Percentiles rank a stretch among this genome's conserved stretches.
These are phyloP conservation scores for Coleophoma cylindrospora DNA, from an alignment of 2,329 filamentous ascomycete species.

Conservation along the genomic window DNA sequence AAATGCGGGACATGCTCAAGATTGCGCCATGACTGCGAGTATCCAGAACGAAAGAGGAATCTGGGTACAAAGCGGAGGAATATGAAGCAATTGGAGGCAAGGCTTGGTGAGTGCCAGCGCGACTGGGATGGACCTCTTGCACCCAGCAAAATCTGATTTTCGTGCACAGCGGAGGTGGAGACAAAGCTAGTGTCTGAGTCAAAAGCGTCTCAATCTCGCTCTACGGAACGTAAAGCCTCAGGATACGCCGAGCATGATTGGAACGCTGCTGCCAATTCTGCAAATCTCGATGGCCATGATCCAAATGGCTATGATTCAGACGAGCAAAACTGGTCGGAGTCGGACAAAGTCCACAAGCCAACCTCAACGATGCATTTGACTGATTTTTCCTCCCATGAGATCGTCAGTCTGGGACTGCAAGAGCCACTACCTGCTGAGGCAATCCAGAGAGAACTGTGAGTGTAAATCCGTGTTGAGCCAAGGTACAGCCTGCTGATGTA, in stretches of 20 bases:
- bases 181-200: background rate
- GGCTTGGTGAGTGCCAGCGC: constrained; percentile 64
- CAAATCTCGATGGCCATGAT: no score
- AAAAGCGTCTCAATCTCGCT: background rate
- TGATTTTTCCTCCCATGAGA: constrained; percentile 1
- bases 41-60: constrained; percentile 63
- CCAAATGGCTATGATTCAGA: no score
- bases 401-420: constrained; percentile 6
- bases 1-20: constrained; percentile 57
- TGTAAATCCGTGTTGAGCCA: background rate
- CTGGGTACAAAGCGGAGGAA: constrained; percentile 64
- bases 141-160: background rate
- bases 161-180: constrained; percentile 5
- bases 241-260: background rate
- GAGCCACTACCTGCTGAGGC: constrained; percentile 64
- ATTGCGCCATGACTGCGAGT: constrained; percentile 56
- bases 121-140: no score
- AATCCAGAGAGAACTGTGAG: constrained; percentile 64
- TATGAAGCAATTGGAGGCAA: constrained; percentile 69
- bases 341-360: background rate
- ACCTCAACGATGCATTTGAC: background rate
- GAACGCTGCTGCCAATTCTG: background rate
- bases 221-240: background rate
- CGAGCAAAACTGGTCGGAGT: no score
- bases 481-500: background rate